Base-by-base conservation (phyloP, 257 asterid genomes). In the Nyctanthes arbortristis region DNA sequence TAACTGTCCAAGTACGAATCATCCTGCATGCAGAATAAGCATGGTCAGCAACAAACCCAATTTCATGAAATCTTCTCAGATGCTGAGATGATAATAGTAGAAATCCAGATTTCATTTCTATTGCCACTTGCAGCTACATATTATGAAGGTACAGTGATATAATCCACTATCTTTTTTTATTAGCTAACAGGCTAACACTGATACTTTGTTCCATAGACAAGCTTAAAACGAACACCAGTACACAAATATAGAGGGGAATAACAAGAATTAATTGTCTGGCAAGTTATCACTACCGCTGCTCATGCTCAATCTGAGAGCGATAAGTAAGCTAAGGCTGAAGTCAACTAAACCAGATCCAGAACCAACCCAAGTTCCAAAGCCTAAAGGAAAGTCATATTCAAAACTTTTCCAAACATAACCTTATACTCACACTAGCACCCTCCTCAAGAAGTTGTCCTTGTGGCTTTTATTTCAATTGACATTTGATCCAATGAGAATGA, bases 1-100 rank as follows among this genome's bases (percentile, higher is more conserved):
- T 85, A 83, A 66, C 91, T 85, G 65, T 85, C 91, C 58, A 83
- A 73, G 69, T 85, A 85, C 12, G 89, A 79, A 72, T 85, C 91
- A 52, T 85, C 91, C 89, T 85, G 77, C 67, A 54, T 58, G 14
- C 31, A 65, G 30, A 68, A 59, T 6, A 40, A 52, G 9, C 20
- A 11, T 34, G 25, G 27, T 67, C 54, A 34, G 13, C 16, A 29
- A 22, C 47, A n/a, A 25, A 20, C 36, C 27, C 22, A 34, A 20
- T 14, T 52, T 37, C 36, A 22, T 20, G 5, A 35, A 22, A 8
- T 20, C 16, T 0, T 22, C 49, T 7, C 32, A 62, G 4, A 52
- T 49, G 57, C 57, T 10, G 20, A 49, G 29, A 20, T n/a, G 16
- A 49, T 49, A 13, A 49, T n/a, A 49, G 13, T 28, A 49, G 57